These are phyloP conservation scores for Jatropha curcas DNA, from an alignment of 345 rosid species.

Conservation along the genomic window DNA sequence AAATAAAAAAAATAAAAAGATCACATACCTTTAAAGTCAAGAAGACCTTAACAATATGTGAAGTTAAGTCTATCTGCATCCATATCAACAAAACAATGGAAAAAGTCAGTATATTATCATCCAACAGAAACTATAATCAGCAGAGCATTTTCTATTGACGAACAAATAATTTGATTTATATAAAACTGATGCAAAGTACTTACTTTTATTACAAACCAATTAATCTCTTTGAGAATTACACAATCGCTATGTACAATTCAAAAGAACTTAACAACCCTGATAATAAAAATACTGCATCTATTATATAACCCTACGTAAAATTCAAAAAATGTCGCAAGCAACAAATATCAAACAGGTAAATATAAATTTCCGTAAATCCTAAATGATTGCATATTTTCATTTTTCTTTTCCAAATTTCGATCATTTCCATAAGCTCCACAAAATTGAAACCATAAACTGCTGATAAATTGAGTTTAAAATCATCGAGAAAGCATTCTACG, in stretches of 20 bases:
- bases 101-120: neutral
- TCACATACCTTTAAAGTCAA: slow-evolving; percentile 92
- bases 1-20: no score
- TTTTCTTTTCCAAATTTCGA: neutral
- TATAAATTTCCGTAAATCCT: neutral
- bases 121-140: neutral
- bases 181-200: neutral
- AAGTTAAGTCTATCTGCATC: slow-evolving; percentile 87
- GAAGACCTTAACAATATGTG: slow-evolving; percentile 81
- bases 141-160: neutral
- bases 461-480: neutral
- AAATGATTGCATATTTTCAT: neutral
- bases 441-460: neutral
- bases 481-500: neutral
- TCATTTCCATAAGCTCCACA: no score
- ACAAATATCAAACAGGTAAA: neutral
- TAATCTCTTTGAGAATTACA: neutral
- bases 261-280: no score
- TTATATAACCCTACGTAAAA: neutral
- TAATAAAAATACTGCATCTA: no score
- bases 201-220: neutral
- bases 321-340: neutral
- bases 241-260: no score
- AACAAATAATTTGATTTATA: neutral
- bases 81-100: slow-evolving; percentile 15